A percentile compares a stretch with the other conserved stretches of the same genome.
Conservation (phyloP, 2,329 filamentous ascomycete species). For the Neopestalotiopsis sp. region DNA sequence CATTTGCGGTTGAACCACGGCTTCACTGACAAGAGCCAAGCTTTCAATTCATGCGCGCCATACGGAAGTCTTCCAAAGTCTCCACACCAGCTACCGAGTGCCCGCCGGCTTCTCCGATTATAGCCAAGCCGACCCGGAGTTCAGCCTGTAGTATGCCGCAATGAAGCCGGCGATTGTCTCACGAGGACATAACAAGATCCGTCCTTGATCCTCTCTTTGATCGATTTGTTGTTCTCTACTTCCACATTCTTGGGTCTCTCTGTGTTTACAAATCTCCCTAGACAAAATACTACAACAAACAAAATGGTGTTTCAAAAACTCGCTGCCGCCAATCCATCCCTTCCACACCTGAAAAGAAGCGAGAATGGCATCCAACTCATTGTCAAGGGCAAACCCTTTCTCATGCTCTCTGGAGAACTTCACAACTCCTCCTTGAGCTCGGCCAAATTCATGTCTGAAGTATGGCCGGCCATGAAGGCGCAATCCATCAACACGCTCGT, state of each 20-base stretch:
- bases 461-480: conserved; percentile 35
- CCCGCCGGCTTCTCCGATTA: conserved; percentile 1
- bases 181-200: neutral
- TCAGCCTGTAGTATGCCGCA: neutral
- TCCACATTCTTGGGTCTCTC: neutral
- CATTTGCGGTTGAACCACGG: neutral
- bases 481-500: conserved; percentile 42
- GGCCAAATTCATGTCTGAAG: conserved; percentile 25
- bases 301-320: neutral
- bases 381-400: conserved; percentile 42
- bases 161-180: neutral
- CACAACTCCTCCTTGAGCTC: conserved; percentile 30
- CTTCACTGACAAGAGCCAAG: neutral
- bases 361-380: conserved; percentile 35
- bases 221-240: neutral
- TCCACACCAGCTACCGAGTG: conserved; percentile 2
- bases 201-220: neutral
- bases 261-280: too few species aligned
- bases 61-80: neutral
- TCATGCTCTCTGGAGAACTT: conserved; percentile 31
- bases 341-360: conserved; percentile 7
- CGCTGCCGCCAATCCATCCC: neutral
- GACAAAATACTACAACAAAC: neutral
- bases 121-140: neutral
- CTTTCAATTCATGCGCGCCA: neutral